Evolutionary conservation across 2,329 filamentous ascomycete genomes (phyloP).

Genomic region (Fonsecaea erecta): DNA sequence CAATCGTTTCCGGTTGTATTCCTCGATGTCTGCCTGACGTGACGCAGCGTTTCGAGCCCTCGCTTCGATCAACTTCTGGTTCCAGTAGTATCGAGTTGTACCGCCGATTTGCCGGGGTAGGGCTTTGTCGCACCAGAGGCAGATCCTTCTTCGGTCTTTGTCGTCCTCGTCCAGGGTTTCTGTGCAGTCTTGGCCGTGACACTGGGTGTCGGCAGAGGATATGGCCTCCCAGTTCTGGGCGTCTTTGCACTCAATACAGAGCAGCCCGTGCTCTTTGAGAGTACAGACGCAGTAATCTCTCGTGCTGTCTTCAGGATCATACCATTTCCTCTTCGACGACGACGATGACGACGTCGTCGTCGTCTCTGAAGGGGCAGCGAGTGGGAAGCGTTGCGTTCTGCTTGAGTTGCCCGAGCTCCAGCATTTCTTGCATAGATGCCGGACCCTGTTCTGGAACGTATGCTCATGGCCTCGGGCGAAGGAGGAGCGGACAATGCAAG

Average conservation of each 20-base stretch:
- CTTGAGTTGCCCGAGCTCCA: constrained; percentile 40
- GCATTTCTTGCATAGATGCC: constrained; percentile 40
- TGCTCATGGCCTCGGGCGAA: constrained; percentile 38
- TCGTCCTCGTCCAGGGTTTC: constrained; percentile 36
- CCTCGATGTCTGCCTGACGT: constrained; percentile 35
- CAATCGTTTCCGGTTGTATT: constrained; percentile 33
- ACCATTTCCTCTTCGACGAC: constrained; percentile 24
- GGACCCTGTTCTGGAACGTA: constrained; percentile 41
- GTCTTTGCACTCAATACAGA: constrained; percentile 41
- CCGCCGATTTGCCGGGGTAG: constrained; percentile 35
- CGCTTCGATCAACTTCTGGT: constrained; percentile 36
- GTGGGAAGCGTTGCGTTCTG: constrained; percentile 35
- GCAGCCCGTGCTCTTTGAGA: constrained; percentile 38
- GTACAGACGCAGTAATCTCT: constrained; percentile 40
- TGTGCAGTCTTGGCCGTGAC: constrained; percentile 39
- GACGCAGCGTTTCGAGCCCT: constrained; percentile 32
- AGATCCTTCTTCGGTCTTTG: constrained; percentile 40
- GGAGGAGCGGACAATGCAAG: constrained; percentile 41
- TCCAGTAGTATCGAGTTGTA: constrained; percentile 36
- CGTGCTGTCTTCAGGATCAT: constrained; percentile 26
- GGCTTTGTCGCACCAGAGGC: constrained; percentile 42
- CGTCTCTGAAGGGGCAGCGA: constrained; percentile 18
- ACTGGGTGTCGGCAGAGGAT: constrained; percentile 25
- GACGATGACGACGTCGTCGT: too few relatives aligned
- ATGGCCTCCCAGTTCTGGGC: constrained; percentile 38